Evolutionary conservation across 73 alveolate genomes (phyloP), one percentile per base, ranked within the genome.

Genomic region (Stentor coeruleus): DNA sequence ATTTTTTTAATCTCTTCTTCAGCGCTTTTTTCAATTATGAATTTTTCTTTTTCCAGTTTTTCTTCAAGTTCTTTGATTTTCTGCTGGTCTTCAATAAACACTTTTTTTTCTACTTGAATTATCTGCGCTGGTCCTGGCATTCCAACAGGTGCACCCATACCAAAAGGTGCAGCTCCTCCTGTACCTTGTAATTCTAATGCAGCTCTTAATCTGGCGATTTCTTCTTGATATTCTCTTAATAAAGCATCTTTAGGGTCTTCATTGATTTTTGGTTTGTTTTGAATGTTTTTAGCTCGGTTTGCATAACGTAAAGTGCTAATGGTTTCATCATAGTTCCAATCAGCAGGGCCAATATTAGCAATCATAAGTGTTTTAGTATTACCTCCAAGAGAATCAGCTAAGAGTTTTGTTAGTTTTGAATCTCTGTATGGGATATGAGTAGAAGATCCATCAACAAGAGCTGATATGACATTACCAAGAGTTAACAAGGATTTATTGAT

Each of bases 181-280:
- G 94, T 94, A 38, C 91, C 90, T 6, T 95, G 93, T 60, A 85
- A 85, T 36, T 93, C 97, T 58, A 96, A 85, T 72, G 94, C 91
- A 38, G 90, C 98, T 60, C 93, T 95, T 31, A 97, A 91, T 81
- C 91, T 84, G 77, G 92, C 95, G 74, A 97, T 96, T 87, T 97
- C 99, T 42, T 93, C 97, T 81, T 97, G 94, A 76, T 94, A 97
- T 87, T 97, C 96, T 75, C 96, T 92, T 49, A 97, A 91, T 89
- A 97, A 91, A n/a, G 99, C 99, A 90, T 97, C 99, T 91, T 97
- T 97, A 33, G 99, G 99, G 87, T 97, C 99, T 87, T 97, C 99
- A 87, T 97, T 97, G 74, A 97, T 95, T 74, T 89, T 93, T 26
- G 99, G 99, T 59, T 92, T 97, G 85, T 97, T 97, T 91, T 97